Base-by-base conservation (phyloP, 1,139 yeast species). In the Hansenula sp. region DNA sequence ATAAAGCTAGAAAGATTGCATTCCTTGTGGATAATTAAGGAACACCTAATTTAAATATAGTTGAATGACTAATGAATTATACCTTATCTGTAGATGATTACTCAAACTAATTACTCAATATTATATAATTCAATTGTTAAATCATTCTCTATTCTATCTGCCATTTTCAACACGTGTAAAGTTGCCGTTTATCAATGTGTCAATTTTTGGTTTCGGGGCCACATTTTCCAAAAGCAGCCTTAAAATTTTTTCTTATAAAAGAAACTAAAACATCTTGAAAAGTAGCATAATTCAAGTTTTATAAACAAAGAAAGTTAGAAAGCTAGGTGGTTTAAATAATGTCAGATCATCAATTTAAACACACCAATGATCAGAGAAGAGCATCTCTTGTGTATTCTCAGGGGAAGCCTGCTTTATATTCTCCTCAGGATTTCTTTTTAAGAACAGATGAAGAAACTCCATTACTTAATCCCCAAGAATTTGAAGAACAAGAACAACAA, bases 1-100 rank as follows among this genome's bases (percentile, higher is more conserved):
- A 75, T 40, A 64, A 71, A 49, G 80, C 76, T 2, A 72, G 75
- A 40, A 79, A 79, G 51, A 79, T 77, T 17, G 78, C 78, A 1
- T 76, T 79, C 40, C 42, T 42, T 5, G 20, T 42, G 28, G 29
- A 43, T 27, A 33, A 39, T 11, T 3, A 11, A 30, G 6, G 10
- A 28, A 28, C 6, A 21, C 6, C 9, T 7, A 7, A 21, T 7
- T 21, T 21, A 26, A 26, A n/a, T n/a, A n/a, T 6, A 26, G 13
- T n/a, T n/a, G n/a, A n/a, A n/a, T n/a, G n/a, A n/a, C n/a, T n/a
- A n/a, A n/a, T n/a, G n/a, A n/a, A n/a, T n/a, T n/a, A n/a, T n/a
- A n/a, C n/a, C n/a, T n/a, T n/a, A n/a, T n/a, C n/a, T n/a, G n/a
- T n/a, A n/a, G n/a, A n/a, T n/a, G n/a, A n/a, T n/a, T n/a, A n/a